Base-by-base conservation (phyloP, 208 protist genomes). In the Sergeia podlipaevii region DNA sequence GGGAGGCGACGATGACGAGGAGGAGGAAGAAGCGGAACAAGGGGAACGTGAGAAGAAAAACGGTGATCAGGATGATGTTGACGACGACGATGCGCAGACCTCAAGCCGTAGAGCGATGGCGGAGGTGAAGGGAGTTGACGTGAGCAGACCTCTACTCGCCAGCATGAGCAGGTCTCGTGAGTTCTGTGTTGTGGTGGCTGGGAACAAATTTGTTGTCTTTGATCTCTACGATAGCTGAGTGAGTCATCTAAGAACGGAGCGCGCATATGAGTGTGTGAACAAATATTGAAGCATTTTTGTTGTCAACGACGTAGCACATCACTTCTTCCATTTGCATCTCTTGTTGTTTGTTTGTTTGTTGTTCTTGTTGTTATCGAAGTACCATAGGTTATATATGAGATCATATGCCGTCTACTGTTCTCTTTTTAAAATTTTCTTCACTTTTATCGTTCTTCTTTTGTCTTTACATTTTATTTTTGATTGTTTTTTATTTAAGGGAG, bases 131-230 rank as follows among this genome's bases (percentile, higher is more conserved):
- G 80, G 80, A 0, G 73, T 84, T 57, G 67, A 64, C 27, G 17
- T 45, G 2, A 57, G 41, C 5, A 60, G 48, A 10, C 69, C 70
- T 18, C 55, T 89, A 33, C 65, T 64, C 20, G 70, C 65, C 23
- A 83, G 76, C 23, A 69, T 88, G 23, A 89, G 85, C 52, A 52
- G 67, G 5, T 65, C 63, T 6, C 67, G 81, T 20, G 76, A 78
- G 42, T 93, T 93, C 58, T 65, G 60, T 51, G 85, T 93, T 3
- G 45, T 93, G 6, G 80, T 70, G 17, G 67, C 66, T 6, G 58
- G 70, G 15, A 50, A 80, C 30, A 72, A 76, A 38, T 88, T 87
- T 48, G 49, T 93, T 23, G 74, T 93, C 2, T 24, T 93, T 18
- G 81, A 88, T 39, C 65, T 93, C 15, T 88, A 85, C 63, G 64